phyloP scores from a whole-genome alignment of 1,284 basidiomycete species.

The Ceratobasidium sp. region DNA sequence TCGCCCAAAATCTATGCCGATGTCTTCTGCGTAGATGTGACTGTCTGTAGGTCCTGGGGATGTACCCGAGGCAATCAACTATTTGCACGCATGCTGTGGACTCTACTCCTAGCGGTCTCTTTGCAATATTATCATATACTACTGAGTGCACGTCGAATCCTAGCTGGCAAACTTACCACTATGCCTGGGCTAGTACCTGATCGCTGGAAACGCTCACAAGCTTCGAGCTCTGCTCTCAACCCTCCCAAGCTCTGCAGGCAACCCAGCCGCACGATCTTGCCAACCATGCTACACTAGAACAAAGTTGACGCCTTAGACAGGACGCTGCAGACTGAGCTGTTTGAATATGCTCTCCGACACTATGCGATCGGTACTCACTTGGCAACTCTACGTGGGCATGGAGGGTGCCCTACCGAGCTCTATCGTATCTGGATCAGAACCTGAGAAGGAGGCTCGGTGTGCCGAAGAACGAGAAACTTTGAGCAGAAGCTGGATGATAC shows the following conservation, averaged over 20 bases:
- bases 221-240: neutral
- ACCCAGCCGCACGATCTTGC: neutral
- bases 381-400: slow-evolving; percentile 1
- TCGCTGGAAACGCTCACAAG: slow-evolving; percentile 10
- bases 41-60: neutral
- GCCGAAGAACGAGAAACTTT: neutral
- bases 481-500: neutral
- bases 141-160: neutral
- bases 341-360: neutral
- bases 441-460: neutral
- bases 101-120: too few species aligned
- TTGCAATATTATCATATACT: neutral
- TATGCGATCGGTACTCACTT: neutral
- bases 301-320: neutral
- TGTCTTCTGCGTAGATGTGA: neutral
- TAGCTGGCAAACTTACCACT: neutral
- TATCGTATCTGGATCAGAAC: neutral
- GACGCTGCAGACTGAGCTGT: neutral
- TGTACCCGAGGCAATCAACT: neutral
- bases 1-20: slow-evolving; percentile 1
- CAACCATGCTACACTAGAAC: neutral
- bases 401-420: neutral
- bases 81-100: slow-evolving; percentile 10
- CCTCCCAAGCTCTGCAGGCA: neutral
- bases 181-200: neutral